Percentiles rank a stretch among this genome's conserved stretches.
phyloP scores from a whole-genome alignment of 345 rosid species.

The Passiflora organensis region DNA sequence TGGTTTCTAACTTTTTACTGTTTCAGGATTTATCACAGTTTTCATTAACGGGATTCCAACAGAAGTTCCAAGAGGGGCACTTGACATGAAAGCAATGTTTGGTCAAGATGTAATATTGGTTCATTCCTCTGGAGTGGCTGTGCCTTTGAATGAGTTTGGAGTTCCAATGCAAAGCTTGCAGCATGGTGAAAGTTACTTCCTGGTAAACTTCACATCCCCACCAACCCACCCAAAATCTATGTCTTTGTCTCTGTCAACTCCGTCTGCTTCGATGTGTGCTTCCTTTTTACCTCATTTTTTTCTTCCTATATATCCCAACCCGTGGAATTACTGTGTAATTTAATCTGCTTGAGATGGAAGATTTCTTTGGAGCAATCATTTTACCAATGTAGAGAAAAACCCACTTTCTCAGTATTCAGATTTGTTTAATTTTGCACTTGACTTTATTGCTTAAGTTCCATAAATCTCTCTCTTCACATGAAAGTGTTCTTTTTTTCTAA shows the following conservation, averaged over 20 bases:
- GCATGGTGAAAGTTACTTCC: conserved; percentile 92
- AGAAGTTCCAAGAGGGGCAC: conserved; percentile 68
- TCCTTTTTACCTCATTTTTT: neutral
- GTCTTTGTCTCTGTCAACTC: neutral
- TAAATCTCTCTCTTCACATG: conserved; percentile 38
- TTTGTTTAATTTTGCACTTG: neutral
- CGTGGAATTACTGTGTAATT: neutral
- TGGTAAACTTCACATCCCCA: conserved; percentile 43
- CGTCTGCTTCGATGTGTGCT: neutral
- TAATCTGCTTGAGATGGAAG: neutral
- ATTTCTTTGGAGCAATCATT: neutral
- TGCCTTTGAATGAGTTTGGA: conserved; percentile 77
- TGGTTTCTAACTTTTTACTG: too few relatives aligned
- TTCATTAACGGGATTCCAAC: conserved; percentile 82
- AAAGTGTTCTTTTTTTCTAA: too few relatives aligned
- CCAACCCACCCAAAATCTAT: too few relatives aligned
- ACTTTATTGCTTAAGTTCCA: conserved; percentile 18
- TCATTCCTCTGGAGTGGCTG: conserved; percentile 69
- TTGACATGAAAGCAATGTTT: conserved; percentile 70
- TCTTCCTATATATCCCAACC: too few relatives aligned
- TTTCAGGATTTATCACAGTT: conserved; percentile 63
- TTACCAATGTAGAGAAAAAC: neutral
- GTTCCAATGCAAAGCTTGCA: conserved; percentile 65
- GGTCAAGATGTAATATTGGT: conserved; percentile 68
- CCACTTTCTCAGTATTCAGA: conserved; percentile 8